phyloP scores from a whole-genome alignment of 164 flowering plant genomes.

The Malania oleifera region DNA sequence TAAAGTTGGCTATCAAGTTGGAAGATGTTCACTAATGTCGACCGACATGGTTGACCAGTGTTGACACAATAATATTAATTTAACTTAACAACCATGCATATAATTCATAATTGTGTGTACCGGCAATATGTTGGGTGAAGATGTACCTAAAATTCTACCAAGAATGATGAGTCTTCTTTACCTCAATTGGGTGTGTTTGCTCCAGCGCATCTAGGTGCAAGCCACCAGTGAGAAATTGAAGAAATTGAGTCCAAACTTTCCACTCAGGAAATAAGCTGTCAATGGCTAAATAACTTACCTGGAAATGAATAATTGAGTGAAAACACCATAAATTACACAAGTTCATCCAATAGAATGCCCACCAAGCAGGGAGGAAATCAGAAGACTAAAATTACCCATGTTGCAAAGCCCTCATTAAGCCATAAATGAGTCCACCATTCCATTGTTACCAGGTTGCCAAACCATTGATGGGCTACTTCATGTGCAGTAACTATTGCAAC shows the following conservation, averaged over 20 bases:
- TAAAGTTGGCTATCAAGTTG: too few species aligned
- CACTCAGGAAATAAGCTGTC: slow-evolving; percentile 24
- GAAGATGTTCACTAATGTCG: too few species aligned
- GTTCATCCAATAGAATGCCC: background rate
- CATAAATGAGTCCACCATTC: slow-evolving; percentile 45
- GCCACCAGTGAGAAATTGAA: slow-evolving; percentile 12
- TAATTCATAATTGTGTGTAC: too few species aligned
- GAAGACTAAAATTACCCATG: slow-evolving; percentile 23
- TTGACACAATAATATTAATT: too few species aligned
- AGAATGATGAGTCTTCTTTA: background rate
- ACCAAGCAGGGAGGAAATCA: background rate
- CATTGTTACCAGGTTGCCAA: slow-evolving; percentile 39
- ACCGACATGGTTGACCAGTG: too few species aligned
- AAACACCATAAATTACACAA: background rate
- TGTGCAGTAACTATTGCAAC: slow-evolving; percentile 22
- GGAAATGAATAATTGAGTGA: background rate
- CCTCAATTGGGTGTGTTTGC: slow-evolving; percentile 35
- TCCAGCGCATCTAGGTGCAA: slow-evolving; percentile 22
- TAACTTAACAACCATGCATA: too few species aligned
- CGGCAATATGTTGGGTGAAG: too few species aligned
- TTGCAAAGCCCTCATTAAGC: slow-evolving; percentile 42
- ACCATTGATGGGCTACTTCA: slow-evolving; percentile 40
- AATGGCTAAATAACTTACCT: slow-evolving; percentile 25
- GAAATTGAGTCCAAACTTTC: slow-evolving; percentile 28
- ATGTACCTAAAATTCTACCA: too few species aligned